Evolutionary conservation across 441 rosid species (phyloP), one percentile per base, ranked within the genome.

Genomic region (Populus hybrid): DNA sequence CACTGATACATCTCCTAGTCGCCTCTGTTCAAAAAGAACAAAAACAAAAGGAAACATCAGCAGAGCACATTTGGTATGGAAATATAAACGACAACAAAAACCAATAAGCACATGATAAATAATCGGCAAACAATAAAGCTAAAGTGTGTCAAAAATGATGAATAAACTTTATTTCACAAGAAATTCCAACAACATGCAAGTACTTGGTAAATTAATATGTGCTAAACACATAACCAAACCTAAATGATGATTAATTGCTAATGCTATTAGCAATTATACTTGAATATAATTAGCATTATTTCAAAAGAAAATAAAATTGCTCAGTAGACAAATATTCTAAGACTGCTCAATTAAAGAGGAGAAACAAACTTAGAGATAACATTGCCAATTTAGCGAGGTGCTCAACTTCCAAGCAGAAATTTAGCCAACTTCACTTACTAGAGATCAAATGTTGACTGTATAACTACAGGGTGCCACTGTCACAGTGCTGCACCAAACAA

Each of bases 1-100:
- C n/a, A 87, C 57, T 16, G 88, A 85, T 12, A 82, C 90, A 71
- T 87, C 88, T 53, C 73, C 78, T 40, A 84, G 82, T 66, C 97
- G 89, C 75, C 88, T 90, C 94, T 93, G 87, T 79, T 70, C 35
- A 32, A 46, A 30, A 30, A 30, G 32, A 30, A 30, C 32, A 30
- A 30, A 30, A 30, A 3, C 61, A 53, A 53, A 18, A 16, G 61
- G 6, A 18, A 53, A 16, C 61, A 53, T 53, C 61, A 66, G 64
- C 24, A 63, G 61, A 46, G 16, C 18, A 40, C 8, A 67, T 11
- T 5, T 34, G 5, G 73, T 14, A 18, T 3, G n/a, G 34, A 50
- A 64, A 35, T 16, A 70, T 12, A 38, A 64, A 69, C 20, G 63
- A 63, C 18, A 35, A 26, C 1, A 70, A 77, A 12, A 70, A 28